These are phyloP conservation scores for Candida pini DNA, from an alignment of 805 yeast species.

Conservation along the genomic window DNA sequence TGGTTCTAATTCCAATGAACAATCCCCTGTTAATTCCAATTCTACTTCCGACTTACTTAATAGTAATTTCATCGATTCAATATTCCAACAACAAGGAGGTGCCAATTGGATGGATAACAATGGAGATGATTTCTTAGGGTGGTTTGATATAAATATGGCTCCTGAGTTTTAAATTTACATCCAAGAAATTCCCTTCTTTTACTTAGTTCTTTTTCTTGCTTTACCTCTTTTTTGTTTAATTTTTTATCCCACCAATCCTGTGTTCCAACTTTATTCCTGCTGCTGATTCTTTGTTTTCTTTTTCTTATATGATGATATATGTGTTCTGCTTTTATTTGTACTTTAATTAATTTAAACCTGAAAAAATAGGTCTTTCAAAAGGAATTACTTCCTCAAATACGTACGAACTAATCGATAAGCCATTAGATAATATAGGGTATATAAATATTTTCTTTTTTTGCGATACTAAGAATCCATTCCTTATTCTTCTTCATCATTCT, in stretches of 20 bases:
- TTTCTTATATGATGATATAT: too few species aligned
- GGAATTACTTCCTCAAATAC: too few species aligned
- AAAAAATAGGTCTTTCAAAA: too few species aligned
- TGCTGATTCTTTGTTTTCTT: too few species aligned
- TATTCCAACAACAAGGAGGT: conserved; percentile 78
- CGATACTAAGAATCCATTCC: conserved; percentile 1
- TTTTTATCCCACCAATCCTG: neutral
- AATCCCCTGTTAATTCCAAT: conserved; percentile 22
- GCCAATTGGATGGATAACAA: conserved; percentile 85
- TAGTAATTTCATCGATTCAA: conserved; percentile 38
- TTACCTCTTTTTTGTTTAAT: neutral
- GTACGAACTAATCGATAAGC: too few species aligned
- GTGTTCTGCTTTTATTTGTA: too few species aligned
- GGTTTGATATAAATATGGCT: conserved; percentile 82
- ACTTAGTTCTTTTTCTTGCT: neutral
- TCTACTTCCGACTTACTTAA: conserved; percentile 19
- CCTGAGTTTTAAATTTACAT: conserved; percentile 51
- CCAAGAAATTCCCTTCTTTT: too few species aligned
- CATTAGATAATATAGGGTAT: too few species aligned
- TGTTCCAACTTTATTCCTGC: too few species aligned
- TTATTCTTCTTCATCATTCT: conserved; percentile 49
- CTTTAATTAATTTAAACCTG: too few species aligned
- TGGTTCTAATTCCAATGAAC: conserved; percentile 11
- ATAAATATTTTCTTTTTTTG: neutral
- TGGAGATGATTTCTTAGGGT: conserved; percentile 84